These are phyloP conservation scores for Phytophthora megakarya DNA, from an alignment of 352 stramenopile species.

Conservation along the genomic window DNA sequence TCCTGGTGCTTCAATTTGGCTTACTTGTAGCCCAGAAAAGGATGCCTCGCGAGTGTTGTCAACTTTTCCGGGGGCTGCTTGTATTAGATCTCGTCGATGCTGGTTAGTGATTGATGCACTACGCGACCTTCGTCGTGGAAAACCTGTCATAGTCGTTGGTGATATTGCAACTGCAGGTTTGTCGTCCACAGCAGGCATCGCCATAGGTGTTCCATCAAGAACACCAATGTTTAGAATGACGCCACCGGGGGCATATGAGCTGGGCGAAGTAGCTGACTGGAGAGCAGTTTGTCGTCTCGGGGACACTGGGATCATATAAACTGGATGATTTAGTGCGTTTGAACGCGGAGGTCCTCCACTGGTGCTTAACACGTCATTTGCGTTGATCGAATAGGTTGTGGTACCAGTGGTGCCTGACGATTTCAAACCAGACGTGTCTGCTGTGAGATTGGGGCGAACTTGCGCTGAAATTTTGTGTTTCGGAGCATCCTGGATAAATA, in stretches of 20 bases:
- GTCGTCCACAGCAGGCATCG: slow-evolving; percentile 17
- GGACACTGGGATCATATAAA: slow-evolving; percentile 7
- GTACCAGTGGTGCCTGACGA: not conserved
- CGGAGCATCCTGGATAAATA: slow-evolving; percentile 8
- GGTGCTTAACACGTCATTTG: not conserved
- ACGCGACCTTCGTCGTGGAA: slow-evolving; percentile 31
- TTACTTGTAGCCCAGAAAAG: slow-evolving; percentile 16
- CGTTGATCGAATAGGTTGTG: not conserved
- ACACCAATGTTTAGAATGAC: slow-evolving; percentile 39
- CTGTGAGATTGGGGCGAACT: slow-evolving; percentile 13
- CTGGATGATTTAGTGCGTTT: slow-evolving; percentile 2
- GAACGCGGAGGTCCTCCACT: not conserved
- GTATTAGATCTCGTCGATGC: slow-evolving; percentile 25
- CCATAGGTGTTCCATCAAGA: slow-evolving; percentile 25
- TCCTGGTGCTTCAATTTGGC: slow-evolving; percentile 23
- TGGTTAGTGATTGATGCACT: slow-evolving; percentile 28
- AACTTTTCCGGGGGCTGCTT: slow-evolving; percentile 12
- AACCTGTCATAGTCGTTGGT: slow-evolving; percentile 9
- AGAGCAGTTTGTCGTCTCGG: slow-evolving; percentile 16
- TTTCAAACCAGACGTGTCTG: slow-evolving; percentile 17
- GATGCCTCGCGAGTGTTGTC: slow-evolving; percentile 15
- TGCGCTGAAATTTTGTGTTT: slow-evolving; percentile 30
- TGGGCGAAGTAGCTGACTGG: slow-evolving; percentile 16
- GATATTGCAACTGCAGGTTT: slow-evolving; percentile 11
- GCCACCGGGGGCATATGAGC: slow-evolving; percentile 8